Percentiles rank a stretch among this genome's conserved stretches.
These are phyloP conservation scores for Cladophialophora exuberans DNA, from an alignment of 2,329 filamentous ascomycete species.

Conservation along the genomic window DNA sequence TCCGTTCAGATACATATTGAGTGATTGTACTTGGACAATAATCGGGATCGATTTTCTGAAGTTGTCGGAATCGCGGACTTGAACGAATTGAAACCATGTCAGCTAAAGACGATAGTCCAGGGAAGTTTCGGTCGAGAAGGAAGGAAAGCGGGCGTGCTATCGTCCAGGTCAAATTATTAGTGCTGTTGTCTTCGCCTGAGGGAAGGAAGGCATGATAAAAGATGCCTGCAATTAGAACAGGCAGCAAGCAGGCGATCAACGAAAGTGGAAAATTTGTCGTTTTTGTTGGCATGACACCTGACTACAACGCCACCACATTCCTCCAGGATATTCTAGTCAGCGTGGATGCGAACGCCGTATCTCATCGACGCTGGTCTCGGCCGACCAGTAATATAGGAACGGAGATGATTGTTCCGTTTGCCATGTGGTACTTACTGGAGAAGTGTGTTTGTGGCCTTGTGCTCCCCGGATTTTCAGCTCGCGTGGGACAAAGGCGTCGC, in stretches of 20 bases:
- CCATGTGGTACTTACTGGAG: too few species aligned
- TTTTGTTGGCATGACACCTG: not conserved
- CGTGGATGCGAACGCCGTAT: too few species aligned
- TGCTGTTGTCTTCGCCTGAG: not conserved
- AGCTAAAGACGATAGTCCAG: not conserved
- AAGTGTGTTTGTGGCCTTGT: too few species aligned
- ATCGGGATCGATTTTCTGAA: slow-evolving; percentile 84
- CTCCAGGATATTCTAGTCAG: not conserved
- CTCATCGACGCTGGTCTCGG: too few species aligned
- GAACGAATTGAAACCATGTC: slow-evolving; percentile 21
- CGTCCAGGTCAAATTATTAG: slow-evolving; percentile 12
- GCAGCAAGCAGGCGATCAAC: slow-evolving; percentile 7
- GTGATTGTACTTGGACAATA: slow-evolving; percentile 88
- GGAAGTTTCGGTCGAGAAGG: not conserved
- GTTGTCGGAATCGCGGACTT: slow-evolving; percentile 67
- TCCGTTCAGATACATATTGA: slow-evolving; percentile 93
- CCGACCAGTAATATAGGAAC: too few species aligned
- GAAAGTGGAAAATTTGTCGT: not conserved
- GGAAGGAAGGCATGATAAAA: not conserved
- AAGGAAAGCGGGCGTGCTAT: slow-evolving; percentile 5
- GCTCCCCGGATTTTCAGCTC: too few species aligned
- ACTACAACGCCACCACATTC: not conserved
- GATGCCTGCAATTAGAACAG: not conserved
- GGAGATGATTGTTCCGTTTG: too few species aligned
- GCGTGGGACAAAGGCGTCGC: too few species aligned